phyloP scores from a whole-genome alignment of 2,329 filamentous ascomycete species.

The Trichoderma koningii region DNA sequence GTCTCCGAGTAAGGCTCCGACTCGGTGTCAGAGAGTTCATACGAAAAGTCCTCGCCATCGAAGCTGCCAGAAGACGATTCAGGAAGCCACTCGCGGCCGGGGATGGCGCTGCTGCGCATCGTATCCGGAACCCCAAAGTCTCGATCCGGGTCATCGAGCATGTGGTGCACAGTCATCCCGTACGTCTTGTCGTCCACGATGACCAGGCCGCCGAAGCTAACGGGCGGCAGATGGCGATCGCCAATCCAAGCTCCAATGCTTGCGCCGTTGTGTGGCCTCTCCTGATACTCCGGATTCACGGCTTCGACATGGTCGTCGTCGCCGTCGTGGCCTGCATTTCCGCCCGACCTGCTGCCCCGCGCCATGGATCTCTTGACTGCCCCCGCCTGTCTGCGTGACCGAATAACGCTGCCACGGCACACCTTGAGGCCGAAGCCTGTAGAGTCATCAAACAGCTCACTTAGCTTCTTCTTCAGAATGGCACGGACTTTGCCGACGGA shows the following conservation, averaged over 20 bases:
- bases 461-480: conserved; percentile 69
- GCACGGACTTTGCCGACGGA: conserved; percentile 72
- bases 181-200: conserved; percentile 81
- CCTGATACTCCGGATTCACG: conserved; percentile 75
- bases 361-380: conserved; percentile 40
- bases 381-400: conserved; percentile 54
- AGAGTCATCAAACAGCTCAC: conserved; percentile 63
- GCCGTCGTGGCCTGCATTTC: conserved; percentile 35
- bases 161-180: conserved; percentile 96
- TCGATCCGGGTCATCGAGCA: conserved; percentile 73
- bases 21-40: conserved; percentile 64
- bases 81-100: conserved; percentile 47
- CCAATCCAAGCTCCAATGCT: conserved; percentile 91
- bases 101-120: conserved; percentile 45
- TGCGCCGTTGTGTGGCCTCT: conserved; percentile 77
- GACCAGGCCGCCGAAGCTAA: conserved; percentile 86
- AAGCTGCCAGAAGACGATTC: conserved; percentile 47
- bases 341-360: conserved; percentile 3
- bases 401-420: conserved; percentile 66
- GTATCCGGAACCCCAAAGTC: conserved; percentile 40
- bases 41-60: conserved; percentile 57
- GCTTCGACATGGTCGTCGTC: conserved; percentile 46
- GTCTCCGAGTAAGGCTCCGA: conserved; percentile 56
- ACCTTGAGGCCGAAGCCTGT: conserved; percentile 69
- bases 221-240: conserved; percentile 82